These are phyloP conservation scores for Yamadazyma buinensis DNA, from an alignment of 1,139 yeast species.

Conservation along the genomic window DNA sequence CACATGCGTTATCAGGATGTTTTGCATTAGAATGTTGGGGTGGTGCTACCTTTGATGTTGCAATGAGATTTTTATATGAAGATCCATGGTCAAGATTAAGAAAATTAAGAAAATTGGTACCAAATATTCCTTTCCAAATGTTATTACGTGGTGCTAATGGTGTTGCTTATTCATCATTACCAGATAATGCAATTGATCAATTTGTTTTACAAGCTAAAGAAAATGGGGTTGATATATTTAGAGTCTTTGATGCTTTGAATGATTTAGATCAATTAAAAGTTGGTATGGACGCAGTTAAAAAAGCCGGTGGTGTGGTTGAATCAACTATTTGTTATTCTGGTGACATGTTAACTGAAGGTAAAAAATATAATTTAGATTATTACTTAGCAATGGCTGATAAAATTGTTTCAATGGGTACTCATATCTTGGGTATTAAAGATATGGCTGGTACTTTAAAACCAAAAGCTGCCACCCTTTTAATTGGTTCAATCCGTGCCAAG, in stretches of 20 bases:
- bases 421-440: slow-evolving; percentile 94
- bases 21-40: slow-evolving; percentile 99
- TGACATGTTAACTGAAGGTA: slow-evolving; percentile 92
- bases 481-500: slow-evolving; percentile 76
- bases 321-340: slow-evolving; percentile 99
- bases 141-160: slow-evolving; percentile 98
- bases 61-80: slow-evolving; percentile 97
- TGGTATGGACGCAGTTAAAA: slow-evolving; percentile 96
- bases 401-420: slow-evolving; percentile 92
- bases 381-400: slow-evolving; percentile 78
- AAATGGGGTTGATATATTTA: slow-evolving; percentile 93
- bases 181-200: slow-evolving; percentile 98
- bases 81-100: slow-evolving; percentile 98
- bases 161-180: slow-evolving; percentile 94
- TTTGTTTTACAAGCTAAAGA: slow-evolving; percentile 92
- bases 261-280: slow-evolving; percentile 95
- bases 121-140: slow-evolving; percentile 99
- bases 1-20: slow-evolving; percentile 85
- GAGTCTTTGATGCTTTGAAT: slow-evolving; percentile 96
- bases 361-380: slow-evolving; percentile 92
- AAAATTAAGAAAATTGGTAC: slow-evolving; percentile 81
- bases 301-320: slow-evolving; percentile 98
- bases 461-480: slow-evolving; percentile 77
- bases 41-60: slow-evolving; percentile 98
- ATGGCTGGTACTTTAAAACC: slow-evolving; percentile 99